phyloP scores from a whole-genome alignment of 768 basidiomycete genomes.

The Leucocoprinus leucothites region DNA sequence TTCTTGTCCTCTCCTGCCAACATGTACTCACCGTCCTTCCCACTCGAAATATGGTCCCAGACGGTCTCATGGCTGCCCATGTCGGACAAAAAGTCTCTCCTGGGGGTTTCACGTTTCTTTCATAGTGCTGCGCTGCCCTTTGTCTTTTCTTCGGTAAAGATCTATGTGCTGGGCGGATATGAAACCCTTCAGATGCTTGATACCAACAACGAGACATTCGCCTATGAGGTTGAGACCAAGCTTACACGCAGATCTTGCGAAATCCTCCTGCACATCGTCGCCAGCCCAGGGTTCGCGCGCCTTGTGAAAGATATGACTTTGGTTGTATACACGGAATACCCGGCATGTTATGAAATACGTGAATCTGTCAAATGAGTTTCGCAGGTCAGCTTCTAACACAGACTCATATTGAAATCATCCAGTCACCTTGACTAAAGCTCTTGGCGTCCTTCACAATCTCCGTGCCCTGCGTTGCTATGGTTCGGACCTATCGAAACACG shows the following conservation, averaged over 20 bases:
- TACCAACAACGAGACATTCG: conserved; percentile 24
- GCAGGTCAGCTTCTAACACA: conserved; percentile 1
- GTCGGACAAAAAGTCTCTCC: conserved; percentile 21
- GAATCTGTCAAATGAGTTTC: conserved; percentile 10
- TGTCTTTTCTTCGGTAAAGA: conserved; percentile 33
- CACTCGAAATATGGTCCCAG: conserved; percentile 37
- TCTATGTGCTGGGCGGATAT: conserved; percentile 32
- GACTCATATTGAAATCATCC: not conserved
- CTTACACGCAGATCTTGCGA: conserved; percentile 38
- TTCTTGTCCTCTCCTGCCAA: not conserved
- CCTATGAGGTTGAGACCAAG: conserved; percentile 23
- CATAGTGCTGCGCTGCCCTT: conserved; percentile 31
- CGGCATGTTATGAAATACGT: conserved; percentile 35
- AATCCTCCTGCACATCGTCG: conserved; percentile 32
- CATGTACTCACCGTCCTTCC: conserved; percentile 20
- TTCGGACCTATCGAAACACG: conserved; percentile 18
- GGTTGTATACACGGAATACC: conserved; percentile 30
- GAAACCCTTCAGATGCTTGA: conserved; percentile 27
- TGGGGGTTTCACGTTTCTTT: conserved; percentile 33
- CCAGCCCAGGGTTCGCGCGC: conserved; percentile 30
- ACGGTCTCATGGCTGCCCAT: conserved; percentile 28
- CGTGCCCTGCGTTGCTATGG: conserved; percentile 38
- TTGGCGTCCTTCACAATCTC: conserved; percentile 27
- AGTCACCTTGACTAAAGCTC: conserved; percentile 34
- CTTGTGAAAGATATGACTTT: conserved; percentile 34